Percentiles rank a stretch among this genome's conserved stretches.
Evolutionary conservation across 2,329 filamentous ascomycete species (phyloP).

Genomic region (Colletotrichum sp.): DNA sequence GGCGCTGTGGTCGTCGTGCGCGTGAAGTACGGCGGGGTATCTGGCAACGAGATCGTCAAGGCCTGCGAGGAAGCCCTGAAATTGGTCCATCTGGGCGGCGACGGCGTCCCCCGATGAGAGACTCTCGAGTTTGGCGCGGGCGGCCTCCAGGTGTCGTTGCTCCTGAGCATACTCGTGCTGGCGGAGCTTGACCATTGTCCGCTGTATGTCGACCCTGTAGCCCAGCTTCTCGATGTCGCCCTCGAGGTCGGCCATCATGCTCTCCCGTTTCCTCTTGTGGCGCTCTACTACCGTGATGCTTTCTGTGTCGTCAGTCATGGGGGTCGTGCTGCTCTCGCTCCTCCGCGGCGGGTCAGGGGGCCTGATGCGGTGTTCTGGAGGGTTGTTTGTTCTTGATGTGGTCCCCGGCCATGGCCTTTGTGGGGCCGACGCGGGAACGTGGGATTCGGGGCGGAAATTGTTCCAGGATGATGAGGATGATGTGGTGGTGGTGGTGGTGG

Average conservation of each 20-base stretch:
- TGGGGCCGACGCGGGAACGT: background rate
- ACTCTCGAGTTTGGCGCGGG: background rate
- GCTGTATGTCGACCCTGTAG: background rate
- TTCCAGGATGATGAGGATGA: background rate
- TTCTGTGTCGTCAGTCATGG: background rate
- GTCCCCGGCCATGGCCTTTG: background rate
- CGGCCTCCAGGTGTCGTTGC: background rate
- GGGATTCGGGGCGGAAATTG: background rate
- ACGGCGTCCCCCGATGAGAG: background rate
- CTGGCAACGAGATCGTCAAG: background rate
- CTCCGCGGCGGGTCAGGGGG: background rate
- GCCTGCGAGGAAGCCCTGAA: background rate
- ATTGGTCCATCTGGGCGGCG: background rate
- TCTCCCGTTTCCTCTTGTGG: background rate
- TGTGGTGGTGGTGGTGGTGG: background rate
- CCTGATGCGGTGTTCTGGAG: background rate
- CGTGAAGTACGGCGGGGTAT: background rate
- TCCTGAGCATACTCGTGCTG: background rate
- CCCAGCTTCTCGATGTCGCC: background rate
- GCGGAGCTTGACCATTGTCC: background rate
- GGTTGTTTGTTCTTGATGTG: background rate
- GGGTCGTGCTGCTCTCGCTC: background rate
- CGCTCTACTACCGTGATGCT: background rate
- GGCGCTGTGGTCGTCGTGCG: background rate
- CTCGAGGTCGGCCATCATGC: background rate